Evolutionary conservation across 352 stramenopile species (phyloP).

Genomic region (Phytophthora macrochlamydospora): DNA sequence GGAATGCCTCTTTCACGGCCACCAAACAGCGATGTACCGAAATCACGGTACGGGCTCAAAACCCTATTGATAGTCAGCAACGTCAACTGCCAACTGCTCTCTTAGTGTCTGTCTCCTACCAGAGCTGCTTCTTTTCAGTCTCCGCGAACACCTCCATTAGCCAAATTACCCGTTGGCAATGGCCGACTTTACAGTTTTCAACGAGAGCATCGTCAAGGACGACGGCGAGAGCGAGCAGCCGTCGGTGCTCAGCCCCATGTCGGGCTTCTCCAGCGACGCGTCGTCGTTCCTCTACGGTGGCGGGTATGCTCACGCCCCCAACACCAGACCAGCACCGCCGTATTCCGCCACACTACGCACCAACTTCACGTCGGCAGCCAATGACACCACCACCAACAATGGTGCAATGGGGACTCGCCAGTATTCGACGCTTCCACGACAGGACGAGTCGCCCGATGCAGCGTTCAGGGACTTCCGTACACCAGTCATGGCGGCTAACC

Average conservation of each 20-base stretch:
- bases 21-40: not conserved
- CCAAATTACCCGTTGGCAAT: conserved; percentile 5
- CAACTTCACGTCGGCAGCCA: conserved; percentile 64
- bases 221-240: conserved; percentile 40
- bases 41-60: not conserved
- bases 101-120: conserved; percentile 1
- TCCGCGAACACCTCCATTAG: too few relatives aligned
- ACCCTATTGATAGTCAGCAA: not conserved
- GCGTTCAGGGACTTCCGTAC: conserved; percentile 67
- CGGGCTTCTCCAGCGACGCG: conserved; percentile 40
- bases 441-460: conserved; percentile 44
- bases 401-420: conserved; percentile 2
- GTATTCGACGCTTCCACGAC: conserved; percentile 17
- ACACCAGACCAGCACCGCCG: conserved; percentile 43
- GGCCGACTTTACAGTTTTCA: conserved; percentile 49
- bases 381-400: conserved; percentile 5
- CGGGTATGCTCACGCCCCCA: conserved; percentile 25
- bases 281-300: conserved; percentile 44
- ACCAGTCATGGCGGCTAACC: conserved; percentile 31
- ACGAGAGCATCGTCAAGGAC: conserved; percentile 56
- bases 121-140: not conserved
- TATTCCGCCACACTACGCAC: conserved; percentile 60
- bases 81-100: not conserved
- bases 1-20: not conserved
- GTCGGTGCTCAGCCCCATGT: conserved; percentile 42